Evolutionary conservation across 2,329 filamentous ascomycete genomes (phyloP), one percentile per base, ranked within the genome.

Genomic region (Diaporthe sp.): DNA sequence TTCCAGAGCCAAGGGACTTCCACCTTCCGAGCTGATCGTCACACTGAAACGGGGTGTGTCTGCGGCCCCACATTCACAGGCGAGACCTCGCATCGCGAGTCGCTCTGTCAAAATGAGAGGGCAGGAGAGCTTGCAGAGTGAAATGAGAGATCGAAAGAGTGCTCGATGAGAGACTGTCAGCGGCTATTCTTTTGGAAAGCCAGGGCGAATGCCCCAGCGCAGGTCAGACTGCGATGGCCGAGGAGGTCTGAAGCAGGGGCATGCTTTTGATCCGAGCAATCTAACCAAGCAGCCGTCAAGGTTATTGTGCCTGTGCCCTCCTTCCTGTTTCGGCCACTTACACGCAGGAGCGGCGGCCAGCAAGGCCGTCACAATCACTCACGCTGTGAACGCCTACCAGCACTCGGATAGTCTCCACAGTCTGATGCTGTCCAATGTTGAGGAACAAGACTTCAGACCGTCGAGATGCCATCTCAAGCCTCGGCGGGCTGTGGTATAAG

Each of bases 11-110:
- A 68, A 39, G 63, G 47, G 32, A 39, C 47, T 37, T 51, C 32
- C 32, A 53, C 25, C 32, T 39, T 53, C 63, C 63, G 63, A 53
- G 47, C 63, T 68, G 63, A 68, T 68, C 63, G 63, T 39, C 63
- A 17, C 32, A 68, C 44, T 68, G 63, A 68, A 68, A 68, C 63
- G 9, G 32, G 32, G 47, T 27, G n/a, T 68, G 63, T 68, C 63
- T 53, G 63, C 47, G 63, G 63, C 63, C 63, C 63, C 63, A 53
- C 63, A 68, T 53, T 39, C 63, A 39, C n/a, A 19, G 32, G 47
- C 19, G 47, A 68, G 13, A 32, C 15, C 47, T 39, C 32, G 63
- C 63, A 53, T 53, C 44, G 63, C 47, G 63, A 50, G 63, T 53
- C 47, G 63, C 30, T 50, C 15, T 39, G 63, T 35, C 44, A 47